Percentiles rank a stretch among this genome's conserved stretches.
Evolutionary conservation across 495 filamentous ascomycete genomes (phyloP).

Genomic region (Beverwykella pulmonaria): DNA sequence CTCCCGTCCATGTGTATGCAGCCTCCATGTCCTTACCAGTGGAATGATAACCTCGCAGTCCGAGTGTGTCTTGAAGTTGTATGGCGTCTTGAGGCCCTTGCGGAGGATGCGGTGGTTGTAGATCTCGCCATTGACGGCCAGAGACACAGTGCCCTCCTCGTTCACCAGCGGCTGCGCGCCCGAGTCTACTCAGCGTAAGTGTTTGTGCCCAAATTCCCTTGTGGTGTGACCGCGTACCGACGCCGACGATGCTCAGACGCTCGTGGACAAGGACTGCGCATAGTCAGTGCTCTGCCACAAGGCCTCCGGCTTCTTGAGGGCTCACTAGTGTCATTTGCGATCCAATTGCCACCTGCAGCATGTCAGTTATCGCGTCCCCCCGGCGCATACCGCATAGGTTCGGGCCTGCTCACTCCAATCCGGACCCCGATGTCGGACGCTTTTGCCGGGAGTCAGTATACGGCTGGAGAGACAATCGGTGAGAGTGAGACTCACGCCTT

Average conservation of each 20-base stretch:
- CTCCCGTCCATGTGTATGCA: not conserved
- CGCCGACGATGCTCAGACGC: slow-evolving; percentile 94
- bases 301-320: not conserved
- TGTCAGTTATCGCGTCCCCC: slow-evolving; percentile 34
- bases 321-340: slow-evolving; percentile 86
- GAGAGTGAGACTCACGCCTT: slow-evolving; percentile 72
- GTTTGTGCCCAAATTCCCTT: not conserved
- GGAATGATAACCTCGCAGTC: slow-evolving; percentile 99
- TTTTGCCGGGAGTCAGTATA: slow-evolving; percentile 46
- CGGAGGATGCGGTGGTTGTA: slow-evolving; percentile 97
- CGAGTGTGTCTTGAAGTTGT: slow-evolving; percentile 95
- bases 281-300: slow-evolving; percentile 34
- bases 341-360: slow-evolving; percentile 78
- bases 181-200: slow-evolving; percentile 61
- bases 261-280: slow-evolving; percentile 89
- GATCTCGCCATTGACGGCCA: slow-evolving; percentile 99
- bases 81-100: slow-evolving; percentile 75
- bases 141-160: slow-evolving; percentile 80
- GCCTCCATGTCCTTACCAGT: slow-evolving; percentile 62
- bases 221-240: slow-evolving; percentile 63
- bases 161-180: slow-evolving; percentile 95
- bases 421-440: slow-evolving; percentile 92
- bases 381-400: slow-evolving; percentile 28
- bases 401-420: slow-evolving; percentile 84
- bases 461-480: slow-evolving; percentile 9